Evolutionary conservation across 2,329 filamentous ascomycete genomes (phyloP), one percentile per base, ranked within the genome.

Genomic region (Drechslera avenae): DNA sequence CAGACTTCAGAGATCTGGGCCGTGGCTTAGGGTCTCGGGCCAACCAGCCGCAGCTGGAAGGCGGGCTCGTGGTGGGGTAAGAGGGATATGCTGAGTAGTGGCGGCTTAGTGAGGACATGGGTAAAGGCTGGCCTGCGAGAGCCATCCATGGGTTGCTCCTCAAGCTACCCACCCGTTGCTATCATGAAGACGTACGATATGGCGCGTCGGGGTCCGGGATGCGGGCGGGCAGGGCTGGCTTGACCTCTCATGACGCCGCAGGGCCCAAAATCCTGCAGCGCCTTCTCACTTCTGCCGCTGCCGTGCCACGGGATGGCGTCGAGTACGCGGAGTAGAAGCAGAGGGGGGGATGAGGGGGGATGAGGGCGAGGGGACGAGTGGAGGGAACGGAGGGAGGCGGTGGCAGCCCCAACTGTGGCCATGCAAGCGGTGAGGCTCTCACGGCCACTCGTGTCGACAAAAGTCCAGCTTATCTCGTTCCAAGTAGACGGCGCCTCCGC

Each of bases 271-370:
- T 21, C 14, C 2, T 28, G 35, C 41, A 46, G 48, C 23, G 19
- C 21, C 18, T 31, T 26, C 5, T 18, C 21, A 39, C 21, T 14
- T 28, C 17, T 10, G 32, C 7, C 19, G n/a, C 34, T 49, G 50
- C 53, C 46, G 53, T 56, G 53, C 53, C 49, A 56, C 53, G 23
- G 7, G 43, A 34, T 51, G 51, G 54, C 54, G 51, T 46, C 26
- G 39, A 31, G 36, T 34, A 16, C 39, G 14, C 30, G 8, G 30
- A 33, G 30, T 23, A 21, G 8, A 23, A 8, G 18, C 30, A 28
- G 42, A 33, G 23, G 30, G 31, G 44, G 44, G 28, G 30, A 39
- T n/a, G 26, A 28, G 36, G 19, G 44, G 30, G 5, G 21, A 21
- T 4, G 19, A 21, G 21, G 39, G 28, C 39, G 39, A 33, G 35